These are phyloP conservation scores for Penicillium angulare DNA, from an alignment of 495 filamentous ascomycete genomes.

Conservation along the genomic window DNA sequence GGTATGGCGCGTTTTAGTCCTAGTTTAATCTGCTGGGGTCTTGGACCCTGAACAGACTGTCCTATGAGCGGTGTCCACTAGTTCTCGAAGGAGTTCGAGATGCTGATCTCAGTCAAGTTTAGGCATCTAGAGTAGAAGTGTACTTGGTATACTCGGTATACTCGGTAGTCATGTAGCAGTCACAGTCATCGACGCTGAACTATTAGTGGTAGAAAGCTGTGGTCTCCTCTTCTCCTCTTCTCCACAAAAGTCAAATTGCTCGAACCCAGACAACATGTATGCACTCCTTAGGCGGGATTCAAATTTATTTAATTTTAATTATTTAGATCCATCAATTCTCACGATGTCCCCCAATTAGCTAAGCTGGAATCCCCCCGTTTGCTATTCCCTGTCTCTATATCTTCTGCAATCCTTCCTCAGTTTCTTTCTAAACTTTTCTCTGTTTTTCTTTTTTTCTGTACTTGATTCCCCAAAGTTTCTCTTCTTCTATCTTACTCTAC, in stretches of 20 bases:
- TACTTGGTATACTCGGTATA: too few species aligned
- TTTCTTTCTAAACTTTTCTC: neutral
- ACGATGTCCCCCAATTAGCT: neutral
- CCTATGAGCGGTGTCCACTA: too few species aligned
- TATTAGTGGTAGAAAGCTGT: neutral
- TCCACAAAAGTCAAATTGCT: neutral
- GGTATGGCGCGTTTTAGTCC: slow-evolving; percentile 3
- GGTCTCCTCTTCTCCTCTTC: neutral
- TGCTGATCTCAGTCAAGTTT: too few species aligned
- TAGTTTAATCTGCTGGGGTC: neutral
- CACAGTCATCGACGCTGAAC: too few species aligned
- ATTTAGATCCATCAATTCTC: neutral
- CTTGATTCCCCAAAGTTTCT: neutral
- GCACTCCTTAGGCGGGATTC: neutral
- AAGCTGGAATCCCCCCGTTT: neutral
- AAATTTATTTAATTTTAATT: neutral
- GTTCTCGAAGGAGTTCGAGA: too few species aligned
- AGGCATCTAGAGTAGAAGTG: too few species aligned
- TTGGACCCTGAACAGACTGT: neutral
- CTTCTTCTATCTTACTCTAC: neutral
- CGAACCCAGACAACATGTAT: too few species aligned
- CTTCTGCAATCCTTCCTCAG: neutral
- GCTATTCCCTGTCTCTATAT: neutral
- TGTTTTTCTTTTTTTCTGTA: neutral
- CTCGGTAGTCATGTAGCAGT: neutral